A percentile compares a stretch with the other conserved stretches of the same genome.
Evolutionary conservation across 371 early-diverging fungal genomes (phyloP).

Genomic region (Conidiobolus incongruus): DNA sequence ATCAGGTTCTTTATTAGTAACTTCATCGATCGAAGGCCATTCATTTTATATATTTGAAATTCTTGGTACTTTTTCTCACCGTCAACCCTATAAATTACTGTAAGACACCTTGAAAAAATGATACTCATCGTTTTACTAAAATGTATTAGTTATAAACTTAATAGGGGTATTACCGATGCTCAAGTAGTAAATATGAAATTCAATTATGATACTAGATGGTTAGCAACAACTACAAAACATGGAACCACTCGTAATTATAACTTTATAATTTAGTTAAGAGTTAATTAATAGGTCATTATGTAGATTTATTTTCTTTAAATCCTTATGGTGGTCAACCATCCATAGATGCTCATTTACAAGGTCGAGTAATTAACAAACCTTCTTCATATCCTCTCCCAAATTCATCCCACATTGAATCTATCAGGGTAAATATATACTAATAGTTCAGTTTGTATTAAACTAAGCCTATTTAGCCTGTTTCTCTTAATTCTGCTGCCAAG

Average conservation of each 20-base stretch:
- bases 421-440: neutral
- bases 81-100: neutral
- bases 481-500: neutral
- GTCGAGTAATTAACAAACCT: slow-evolving; percentile 4
- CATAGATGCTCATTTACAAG: slow-evolving; percentile 24
- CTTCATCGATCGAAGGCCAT: slow-evolving; percentile 49
- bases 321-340: slow-evolving; percentile 41
- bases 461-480: neutral
- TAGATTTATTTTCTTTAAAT: slow-evolving; percentile 36
- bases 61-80: slow-evolving; percentile 5
- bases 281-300: neutral
- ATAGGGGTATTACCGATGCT: slow-evolving; percentile 58
- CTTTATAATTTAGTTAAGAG: neutral
- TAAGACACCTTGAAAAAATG: too few relatives aligned
- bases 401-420: neutral
- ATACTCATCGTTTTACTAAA: too few relatives aligned
- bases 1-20: slow-evolving; percentile 39
- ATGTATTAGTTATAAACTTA: slow-evolving; percentile 36
- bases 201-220: slow-evolving; percentile 52
- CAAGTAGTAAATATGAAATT: slow-evolving; percentile 44
- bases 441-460: neutral
- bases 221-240: slow-evolving; percentile 44
- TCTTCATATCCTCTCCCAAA: neutral
- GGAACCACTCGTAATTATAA: slow-evolving; percentile 35
- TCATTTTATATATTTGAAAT: slow-evolving; percentile 44